Percentiles rank a stretch among this genome's conserved stretches.
Conservation (phyloP, 1,139 yeast genomes). For the Entelexis sorbosivorans region DNA sequence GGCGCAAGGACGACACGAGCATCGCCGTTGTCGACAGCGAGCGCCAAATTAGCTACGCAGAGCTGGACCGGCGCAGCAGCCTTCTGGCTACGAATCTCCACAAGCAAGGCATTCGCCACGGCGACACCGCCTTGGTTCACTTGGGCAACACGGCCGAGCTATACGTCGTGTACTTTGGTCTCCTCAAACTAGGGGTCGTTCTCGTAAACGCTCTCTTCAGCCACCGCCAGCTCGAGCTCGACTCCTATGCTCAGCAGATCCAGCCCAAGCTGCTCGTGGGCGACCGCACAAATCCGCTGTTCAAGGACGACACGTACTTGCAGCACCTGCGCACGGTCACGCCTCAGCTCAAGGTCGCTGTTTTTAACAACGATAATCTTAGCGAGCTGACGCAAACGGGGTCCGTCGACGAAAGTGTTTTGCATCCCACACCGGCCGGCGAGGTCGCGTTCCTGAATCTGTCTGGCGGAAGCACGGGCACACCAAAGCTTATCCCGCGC, state of each 20-base stretch:
- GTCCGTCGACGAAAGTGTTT: background rate
- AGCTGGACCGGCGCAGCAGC: slow-evolving; percentile 3
- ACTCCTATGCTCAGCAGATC: slow-evolving; percentile 13
- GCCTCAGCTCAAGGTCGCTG: background rate
- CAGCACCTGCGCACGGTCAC: slow-evolving; percentile 5
- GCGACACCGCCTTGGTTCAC: slow-evolving; percentile 18
- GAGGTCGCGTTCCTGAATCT: slow-evolving; percentile 19
- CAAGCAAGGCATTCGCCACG: slow-evolving; percentile 8
- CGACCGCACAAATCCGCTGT: slow-evolving; percentile 15
- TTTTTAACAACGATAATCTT: background rate
- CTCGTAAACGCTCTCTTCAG: slow-evolving; percentile 18
- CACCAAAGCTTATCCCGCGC: slow-evolving; percentile 20
- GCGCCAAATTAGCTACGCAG: slow-evolving; percentile 6
- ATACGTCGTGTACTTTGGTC: slow-evolving; percentile 15
- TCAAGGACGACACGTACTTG: slow-evolving; percentile 9
- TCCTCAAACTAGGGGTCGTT: slow-evolving; percentile 13
- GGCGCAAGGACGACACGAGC: background rate
- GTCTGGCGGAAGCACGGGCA: slow-evolving; percentile 19
- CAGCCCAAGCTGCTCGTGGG: slow-evolving; percentile 17
- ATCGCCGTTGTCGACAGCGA: slow-evolving; percentile 13
- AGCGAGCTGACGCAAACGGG: background rate
- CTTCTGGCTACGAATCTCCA: slow-evolving; percentile 6
- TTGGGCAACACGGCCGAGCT: slow-evolving; percentile 14
- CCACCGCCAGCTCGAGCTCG: slow-evolving; percentile 17
- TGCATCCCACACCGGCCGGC: slow-evolving; percentile 10